Conservation (phyloP, 2,329 filamentous ascomycete genomes). For the Microdochium trichocladiopsis region DNA sequence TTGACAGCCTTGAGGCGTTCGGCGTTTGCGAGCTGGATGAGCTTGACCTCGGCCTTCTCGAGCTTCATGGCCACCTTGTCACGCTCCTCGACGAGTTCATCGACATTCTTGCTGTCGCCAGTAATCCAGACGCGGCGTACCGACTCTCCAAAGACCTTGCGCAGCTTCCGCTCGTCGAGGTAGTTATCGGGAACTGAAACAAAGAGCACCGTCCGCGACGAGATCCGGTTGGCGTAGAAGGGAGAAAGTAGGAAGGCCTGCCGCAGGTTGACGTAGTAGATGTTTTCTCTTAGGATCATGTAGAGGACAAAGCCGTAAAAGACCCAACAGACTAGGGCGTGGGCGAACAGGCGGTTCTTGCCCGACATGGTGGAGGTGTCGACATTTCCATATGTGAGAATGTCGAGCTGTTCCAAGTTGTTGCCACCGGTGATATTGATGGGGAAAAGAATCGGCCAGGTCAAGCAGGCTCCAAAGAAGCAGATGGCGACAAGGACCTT, state of each 20-base stretch:
- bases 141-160: conserved; percentile 73
- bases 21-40: conserved; percentile 73
- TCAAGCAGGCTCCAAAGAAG: conserved; percentile 75
- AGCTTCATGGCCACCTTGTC: conserved; percentile 75
- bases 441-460: conserved; percentile 81
- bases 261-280: conserved; percentile 87
- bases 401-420: conserved; percentile 58
- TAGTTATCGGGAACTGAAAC: conserved; percentile 76
- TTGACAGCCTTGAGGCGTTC: conserved; percentile 62
- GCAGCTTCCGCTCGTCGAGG: conserved; percentile 67
- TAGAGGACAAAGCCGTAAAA: conserved; percentile 87
- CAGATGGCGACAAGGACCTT: conserved; percentile 71
- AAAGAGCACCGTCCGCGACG: conserved; percentile 84
- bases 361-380: conserved; percentile 36
- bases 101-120: conserved; percentile 68
- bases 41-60: conserved; percentile 78
- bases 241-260: conserved; percentile 89
- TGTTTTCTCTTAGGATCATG: conserved; percentile 77
- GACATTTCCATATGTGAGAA: conserved; percentile 75
- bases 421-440: conserved; percentile 79
- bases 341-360: conserved; percentile 69
- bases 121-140: conserved; percentile 83
- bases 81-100: conserved; percentile 74
- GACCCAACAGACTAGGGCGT: conserved; percentile 72
- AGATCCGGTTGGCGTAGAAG: conserved; percentile 76